Evolutionary conservation across 768 basidiomycete genomes (phyloP).

Genomic region (Sarcodon sp.): DNA sequence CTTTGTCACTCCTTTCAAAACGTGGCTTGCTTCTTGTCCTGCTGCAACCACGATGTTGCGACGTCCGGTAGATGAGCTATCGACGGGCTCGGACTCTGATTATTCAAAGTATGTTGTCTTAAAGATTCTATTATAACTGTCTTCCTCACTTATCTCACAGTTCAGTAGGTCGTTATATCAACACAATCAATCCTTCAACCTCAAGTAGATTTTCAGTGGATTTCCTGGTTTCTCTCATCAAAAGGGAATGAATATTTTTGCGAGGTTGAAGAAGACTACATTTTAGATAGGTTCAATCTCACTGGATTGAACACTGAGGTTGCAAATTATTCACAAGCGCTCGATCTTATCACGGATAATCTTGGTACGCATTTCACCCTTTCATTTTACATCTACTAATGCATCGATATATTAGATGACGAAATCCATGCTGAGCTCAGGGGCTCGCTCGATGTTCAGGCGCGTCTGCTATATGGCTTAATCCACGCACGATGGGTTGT

Average conservation of each 20-base stretch:
- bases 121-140: not conserved
- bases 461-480: conserved; percentile 85
- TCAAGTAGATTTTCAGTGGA: conserved; percentile 51
- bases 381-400: not conserved
- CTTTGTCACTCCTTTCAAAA: no score
- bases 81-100: conserved; percentile 89
- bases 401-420: conserved; percentile 46
- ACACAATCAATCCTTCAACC: not conserved
- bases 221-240: conserved; percentile 93
- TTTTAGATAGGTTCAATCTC: conserved; percentile 94
- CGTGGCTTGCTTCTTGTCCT: no score
- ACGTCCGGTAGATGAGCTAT: conserved; percentile 67
- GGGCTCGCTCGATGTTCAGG: conserved; percentile 86
- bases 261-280: conserved; percentile 98
- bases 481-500: conserved; percentile 98
- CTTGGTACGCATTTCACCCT: conserved; percentile 46
- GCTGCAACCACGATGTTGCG: conserved; percentile 16
- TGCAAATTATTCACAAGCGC: conserved; percentile 83
- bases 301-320: conserved; percentile 96
- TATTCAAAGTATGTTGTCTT: conserved; percentile 71
- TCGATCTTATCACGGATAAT: conserved; percentile 94
- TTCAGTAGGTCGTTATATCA: conserved; percentile 5
- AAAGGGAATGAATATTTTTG: conserved; percentile 99
- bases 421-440: conserved; percentile 90
- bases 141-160: conserved; percentile 15